Conservation (phyloP, 176 grass and related monocot species). For the Triticum aestivum region IWGSC_CS_RefSeq_v2.1 NC_057799.1:161691292-161691791, state of each 20-base stretch:
- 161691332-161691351: too few species aligned
- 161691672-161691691: background rate
- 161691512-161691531: too few species aligned
- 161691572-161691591: constrained; percentile 2
- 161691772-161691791: background rate
- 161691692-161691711: background rate
- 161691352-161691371: too few species aligned
- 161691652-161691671: constrained; percentile 15
- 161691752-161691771: background rate
- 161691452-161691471: too few species aligned
- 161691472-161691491: too few species aligned
- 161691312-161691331: too few species aligned
- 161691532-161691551: background rate
- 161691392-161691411: too few species aligned
- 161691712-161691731: background rate
- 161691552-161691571: background rate
- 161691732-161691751: constrained; percentile 10
- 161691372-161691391: too few species aligned
- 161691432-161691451: too few species aligned
- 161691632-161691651: background rate
- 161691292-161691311: constrained; percentile 18
- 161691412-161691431: too few species aligned
- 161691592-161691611: background rate
- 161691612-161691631: constrained; percentile 18
- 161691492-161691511: too few species aligned